phyloP scores from a whole-genome alignment of 306 rosid species.

The Ammopiptanthus mongolicus region DNA sequence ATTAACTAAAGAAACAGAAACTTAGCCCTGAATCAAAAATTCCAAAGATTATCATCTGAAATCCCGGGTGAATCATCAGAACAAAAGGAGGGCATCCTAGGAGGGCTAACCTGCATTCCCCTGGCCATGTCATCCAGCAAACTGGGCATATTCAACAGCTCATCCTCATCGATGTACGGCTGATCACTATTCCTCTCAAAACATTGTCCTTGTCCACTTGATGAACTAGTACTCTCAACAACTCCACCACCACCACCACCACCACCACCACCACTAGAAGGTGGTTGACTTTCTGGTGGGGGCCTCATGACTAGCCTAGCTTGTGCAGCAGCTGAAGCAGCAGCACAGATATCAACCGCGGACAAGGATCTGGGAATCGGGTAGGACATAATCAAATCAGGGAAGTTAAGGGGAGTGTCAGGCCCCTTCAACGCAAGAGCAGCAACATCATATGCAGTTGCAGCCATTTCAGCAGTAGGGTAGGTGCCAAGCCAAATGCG shows the following conservation, averaged over 20 bases:
- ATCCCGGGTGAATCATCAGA: conserved; percentile 33
- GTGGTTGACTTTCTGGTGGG: background rate
- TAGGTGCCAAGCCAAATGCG: conserved; percentile 96
- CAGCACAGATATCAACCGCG: conserved; percentile 56
- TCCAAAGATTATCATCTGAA: conserved; percentile 50
- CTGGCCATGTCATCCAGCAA: conserved; percentile 51
- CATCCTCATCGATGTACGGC: conserved; percentile 43
- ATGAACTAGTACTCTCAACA: background rate
- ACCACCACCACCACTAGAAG: too few relatives aligned
- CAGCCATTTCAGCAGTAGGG: conserved; percentile 80
- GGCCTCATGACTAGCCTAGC: conserved; percentile 15
- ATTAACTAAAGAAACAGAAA: background rate
- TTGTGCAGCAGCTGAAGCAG: conserved; percentile 75
- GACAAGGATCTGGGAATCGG: conserved; percentile 70
- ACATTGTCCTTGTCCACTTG: background rate
- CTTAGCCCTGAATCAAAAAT: conserved; percentile 1
- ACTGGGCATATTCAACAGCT: conserved; percentile 49
- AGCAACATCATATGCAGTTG: conserved; percentile 92
- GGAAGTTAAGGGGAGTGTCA: conserved; percentile 64
- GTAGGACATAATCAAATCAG: conserved; percentile 39
- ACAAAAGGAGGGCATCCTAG: conserved; percentile 36
- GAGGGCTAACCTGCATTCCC: conserved; percentile 63
- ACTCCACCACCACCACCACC: too few relatives aligned
- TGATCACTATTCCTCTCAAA: background rate
- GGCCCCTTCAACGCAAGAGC: conserved; percentile 83